Conservation (phyloP, 1,284 basidiomycete species). For the Tremellales sp. region DNA sequence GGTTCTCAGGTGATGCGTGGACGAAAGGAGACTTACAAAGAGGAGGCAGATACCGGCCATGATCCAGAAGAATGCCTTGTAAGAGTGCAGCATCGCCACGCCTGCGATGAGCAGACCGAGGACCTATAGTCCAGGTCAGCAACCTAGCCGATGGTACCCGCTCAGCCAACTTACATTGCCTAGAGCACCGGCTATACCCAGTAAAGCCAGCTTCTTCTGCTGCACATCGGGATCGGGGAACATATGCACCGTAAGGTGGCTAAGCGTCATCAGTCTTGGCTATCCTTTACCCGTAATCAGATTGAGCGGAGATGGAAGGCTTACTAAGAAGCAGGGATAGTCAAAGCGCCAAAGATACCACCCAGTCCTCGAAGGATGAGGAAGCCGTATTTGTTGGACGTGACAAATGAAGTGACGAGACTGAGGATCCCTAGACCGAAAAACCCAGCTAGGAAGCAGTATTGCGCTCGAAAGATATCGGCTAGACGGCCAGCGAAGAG, state of each 20-base stretch:
- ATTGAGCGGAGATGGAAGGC: no score
- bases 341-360: conserved; percentile 38
- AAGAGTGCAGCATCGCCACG: conserved; percentile 6
- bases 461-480: conserved; percentile 39
- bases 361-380: conserved; percentile 42
- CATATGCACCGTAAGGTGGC: conserved; percentile 37
- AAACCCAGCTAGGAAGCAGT: conserved; percentile 40
- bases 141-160: conserved; percentile 3
- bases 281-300: neutral
- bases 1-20: neutral
- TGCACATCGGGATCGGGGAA: conserved; percentile 37
- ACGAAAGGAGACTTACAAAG: neutral
- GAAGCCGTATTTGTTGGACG: conserved; percentile 47
- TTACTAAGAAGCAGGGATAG: conserved; percentile 35
- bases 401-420: conserved; percentile 39
- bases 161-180: conserved; percentile 36
- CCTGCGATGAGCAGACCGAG: neutral
- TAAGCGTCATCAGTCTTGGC: neutral
- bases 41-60: conserved; percentile 30
- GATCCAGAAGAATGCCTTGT: conserved; percentile 43
- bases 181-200: conserved; percentile 28
- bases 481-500: conserved; percentile 39
- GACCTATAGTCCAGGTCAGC: neutral
- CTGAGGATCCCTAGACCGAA: conserved; percentile 30
- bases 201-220: conserved; percentile 30